These are phyloP conservation scores for Backusella circina DNA, from an alignment of 192 early-diverging fungal genomes.

Conservation along the genomic window DNA sequence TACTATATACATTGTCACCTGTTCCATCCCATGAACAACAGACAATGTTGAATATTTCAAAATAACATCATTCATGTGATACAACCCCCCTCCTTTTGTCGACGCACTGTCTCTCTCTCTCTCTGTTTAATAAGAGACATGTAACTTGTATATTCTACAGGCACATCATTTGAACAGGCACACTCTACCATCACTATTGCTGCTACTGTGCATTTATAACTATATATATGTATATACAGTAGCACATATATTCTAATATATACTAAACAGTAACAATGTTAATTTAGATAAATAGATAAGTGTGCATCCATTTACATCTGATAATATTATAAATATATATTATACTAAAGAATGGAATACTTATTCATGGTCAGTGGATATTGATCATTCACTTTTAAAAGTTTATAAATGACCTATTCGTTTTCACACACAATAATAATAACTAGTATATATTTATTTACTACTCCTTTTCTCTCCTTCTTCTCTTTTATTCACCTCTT, in stretches of 20 bases:
- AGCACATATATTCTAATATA: background rate
- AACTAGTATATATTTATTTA: background rate
- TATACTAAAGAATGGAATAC: background rate
- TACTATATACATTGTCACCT: background rate
- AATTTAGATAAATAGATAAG: background rate
- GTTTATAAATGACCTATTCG: background rate
- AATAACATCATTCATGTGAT: background rate
- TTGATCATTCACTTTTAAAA: background rate
- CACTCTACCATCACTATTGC: background rate
- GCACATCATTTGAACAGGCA: background rate
- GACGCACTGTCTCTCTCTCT: background rate
- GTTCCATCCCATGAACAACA: background rate
- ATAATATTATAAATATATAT: background rate
- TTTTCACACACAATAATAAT: conserved; percentile 1
- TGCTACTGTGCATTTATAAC: background rate
- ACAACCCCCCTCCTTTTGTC: background rate
- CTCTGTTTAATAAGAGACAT: background rate
- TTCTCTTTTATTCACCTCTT: background rate
- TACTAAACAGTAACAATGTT: background rate
- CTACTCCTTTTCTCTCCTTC: background rate
- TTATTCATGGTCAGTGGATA: background rate
- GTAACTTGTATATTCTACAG: background rate
- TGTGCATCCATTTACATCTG: background rate
- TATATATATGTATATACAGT: background rate
- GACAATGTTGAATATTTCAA: background rate